Base-by-base conservation (phyloP, 768 basidiomycete species). In the Austroboletus eburneus region DNA sequence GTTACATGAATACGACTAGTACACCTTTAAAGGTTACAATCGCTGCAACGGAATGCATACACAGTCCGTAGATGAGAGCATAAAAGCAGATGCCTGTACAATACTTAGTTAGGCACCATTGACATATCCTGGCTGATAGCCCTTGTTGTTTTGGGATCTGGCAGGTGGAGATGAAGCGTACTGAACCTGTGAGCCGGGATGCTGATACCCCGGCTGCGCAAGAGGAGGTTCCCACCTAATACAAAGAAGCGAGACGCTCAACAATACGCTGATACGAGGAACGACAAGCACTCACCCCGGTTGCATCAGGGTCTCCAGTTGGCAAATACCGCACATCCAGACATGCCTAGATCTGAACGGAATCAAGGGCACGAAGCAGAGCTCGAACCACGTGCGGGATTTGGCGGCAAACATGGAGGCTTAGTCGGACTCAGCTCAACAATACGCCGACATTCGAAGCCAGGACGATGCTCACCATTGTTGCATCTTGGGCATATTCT, bases 311-410 rank as follows among this genome's bases (percentile, higher is more conserved):
- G 76, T 71, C 48, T 70, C 73, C 74, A 85, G 84, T 46, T 82
- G 79, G 58, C 87, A 90, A 49, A 83, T 85, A 20, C 71, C 72
- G 64, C 87, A 90, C 47, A 82, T 59, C 83, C 86, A 87, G 42
- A 89, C 66, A 44, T 76, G 77, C 44, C 76, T 76, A 39, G 75
- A 75, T 20, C 65, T 74, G 56, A 87, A 68, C 2, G 87, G 87
- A 35, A 89, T 64, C 46, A 90, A 65, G 20, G 83, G 87, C 13
- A 90, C 72, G 63, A 79, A 85, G 69, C 82, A 88, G 37, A 90
- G 60, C 64, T 87, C 83, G 59, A 90, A 84, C 87, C 85, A 88
- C 30, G 68, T 77, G 45, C 80, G 79, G 27, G 74, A 73, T 62
- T 84, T 86, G 24, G 82, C 82, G 24, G 75, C 69, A 40, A 80